These are phyloP conservation scores for Pestalotiopsis sp. DNA, from an alignment of 2,329 filamentous ascomycete genomes.

Conservation along the genomic window DNA sequence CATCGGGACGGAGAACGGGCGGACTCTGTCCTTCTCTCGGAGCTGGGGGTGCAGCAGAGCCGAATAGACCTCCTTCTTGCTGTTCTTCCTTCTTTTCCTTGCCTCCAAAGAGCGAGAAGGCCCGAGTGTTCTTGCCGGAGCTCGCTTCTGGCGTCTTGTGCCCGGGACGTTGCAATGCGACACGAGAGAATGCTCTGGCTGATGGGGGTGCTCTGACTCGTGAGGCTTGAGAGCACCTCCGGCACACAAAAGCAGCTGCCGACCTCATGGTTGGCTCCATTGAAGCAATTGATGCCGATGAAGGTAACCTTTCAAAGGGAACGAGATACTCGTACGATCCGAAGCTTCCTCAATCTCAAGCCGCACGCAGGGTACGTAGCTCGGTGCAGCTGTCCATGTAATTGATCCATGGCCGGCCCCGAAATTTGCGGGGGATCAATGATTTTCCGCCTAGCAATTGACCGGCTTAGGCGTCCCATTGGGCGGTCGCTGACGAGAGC, in stretches of 20 bases:
- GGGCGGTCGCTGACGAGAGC: neutral
- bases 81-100: conserved; percentile 23
- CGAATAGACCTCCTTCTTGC: conserved; percentile 17
- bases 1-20: conserved; percentile 64
- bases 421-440: conserved; percentile 13
- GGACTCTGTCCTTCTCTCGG: conserved; percentile 20
- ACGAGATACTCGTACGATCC: conserved; percentile 7
- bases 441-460: conserved; percentile 7
- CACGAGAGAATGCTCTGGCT: conserved; percentile 14
- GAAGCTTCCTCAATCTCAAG: neutral
- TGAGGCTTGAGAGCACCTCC: conserved; percentile 25
- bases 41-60: conserved; percentile 20
- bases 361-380: neutral
- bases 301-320: neutral
- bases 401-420: neutral
- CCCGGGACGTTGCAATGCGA: conserved; percentile 7
- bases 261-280: conserved; percentile 34
- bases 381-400: neutral
- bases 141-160: conserved; percentile 8
- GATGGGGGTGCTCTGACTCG: conserved; percentile 9
- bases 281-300: neutral
- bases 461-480: neutral
- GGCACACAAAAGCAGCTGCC: conserved; percentile 29
- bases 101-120: conserved; percentile 30
- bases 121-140: conserved; percentile 10